Conservation (phyloP, 305 asterid genomes). For the Fraxinus albicans region DNA sequence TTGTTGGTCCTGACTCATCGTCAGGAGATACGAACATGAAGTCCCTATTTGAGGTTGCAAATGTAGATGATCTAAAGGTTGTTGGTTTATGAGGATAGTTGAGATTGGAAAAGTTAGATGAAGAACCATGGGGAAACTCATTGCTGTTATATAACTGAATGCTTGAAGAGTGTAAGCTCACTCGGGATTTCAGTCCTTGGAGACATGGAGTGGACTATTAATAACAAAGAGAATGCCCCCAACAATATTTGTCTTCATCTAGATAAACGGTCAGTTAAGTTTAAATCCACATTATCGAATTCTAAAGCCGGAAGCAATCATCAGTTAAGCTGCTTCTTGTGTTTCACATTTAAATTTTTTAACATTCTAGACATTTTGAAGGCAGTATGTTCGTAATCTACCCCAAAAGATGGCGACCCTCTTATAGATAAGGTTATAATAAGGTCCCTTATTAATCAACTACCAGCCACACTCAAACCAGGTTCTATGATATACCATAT, state of each 20-base stretch:
- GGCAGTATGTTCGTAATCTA: background rate
- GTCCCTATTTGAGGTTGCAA: constrained; percentile 29
- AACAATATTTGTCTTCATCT: background rate
- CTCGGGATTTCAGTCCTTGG: background rate
- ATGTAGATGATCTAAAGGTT: no score
- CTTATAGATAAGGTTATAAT: background rate
- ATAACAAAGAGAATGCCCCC: background rate
- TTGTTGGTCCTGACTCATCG: constrained; percentile 23
- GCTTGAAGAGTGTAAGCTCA: background rate
- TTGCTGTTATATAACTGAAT: background rate
- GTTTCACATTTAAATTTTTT: background rate
- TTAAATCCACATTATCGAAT: background rate
- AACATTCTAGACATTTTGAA: background rate
- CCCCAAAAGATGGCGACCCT: background rate
- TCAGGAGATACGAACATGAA: constrained; percentile 40
- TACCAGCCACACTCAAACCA: background rate
- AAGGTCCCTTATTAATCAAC: background rate
- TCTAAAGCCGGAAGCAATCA: background rate
- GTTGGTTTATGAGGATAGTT: constrained; percentile 25
- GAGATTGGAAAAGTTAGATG: constrained; percentile 29
- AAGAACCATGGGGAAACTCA: constrained; percentile 1
- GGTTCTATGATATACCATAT: background rate
- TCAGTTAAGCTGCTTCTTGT: background rate
- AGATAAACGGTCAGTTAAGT: background rate
- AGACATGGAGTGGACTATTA: background rate